Evolutionary conservation across 2,329 filamentous ascomycete species (phyloP).

Genomic region (Fusarium subtropicale): DNA sequence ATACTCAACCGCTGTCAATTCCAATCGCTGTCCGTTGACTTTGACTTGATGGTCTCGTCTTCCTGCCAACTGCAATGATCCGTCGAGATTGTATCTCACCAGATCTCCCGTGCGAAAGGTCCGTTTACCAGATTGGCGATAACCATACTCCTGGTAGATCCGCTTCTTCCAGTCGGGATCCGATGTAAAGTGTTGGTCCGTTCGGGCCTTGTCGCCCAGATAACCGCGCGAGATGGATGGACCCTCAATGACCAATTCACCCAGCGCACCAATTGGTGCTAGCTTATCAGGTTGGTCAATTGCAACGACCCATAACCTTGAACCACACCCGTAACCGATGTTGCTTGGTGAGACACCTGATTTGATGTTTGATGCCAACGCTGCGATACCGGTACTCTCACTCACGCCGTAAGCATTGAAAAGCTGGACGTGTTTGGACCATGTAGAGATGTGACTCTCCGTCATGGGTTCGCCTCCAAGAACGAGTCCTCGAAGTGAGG

Average conservation of each 20-base stretch:
- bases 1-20: constrained; percentile 2
- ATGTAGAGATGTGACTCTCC: background rate
- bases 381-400: constrained; percentile 9
- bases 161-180: background rate
- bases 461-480: constrained; percentile 12
- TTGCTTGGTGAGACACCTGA: background rate
- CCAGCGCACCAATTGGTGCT: constrained; percentile 2
- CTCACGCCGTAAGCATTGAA: constrained; percentile 11
- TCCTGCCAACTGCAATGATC: background rate
- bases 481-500: background rate
- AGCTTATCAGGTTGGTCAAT: constrained; percentile 2
- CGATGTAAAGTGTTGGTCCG: background rate
- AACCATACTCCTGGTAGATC: background rate
- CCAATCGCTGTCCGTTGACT: constrained; percentile 3
- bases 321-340: constrained; percentile 6
- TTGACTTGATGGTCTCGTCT: constrained; percentile 12
- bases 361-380: background rate
- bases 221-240: constrained; percentile 4
- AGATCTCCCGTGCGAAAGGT: constrained; percentile 4
- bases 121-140: background rate
- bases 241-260: constrained; percentile 5
- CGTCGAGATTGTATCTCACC: constrained; percentile 7
- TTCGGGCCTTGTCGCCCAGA: background rate
- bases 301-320: background rate
- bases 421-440: constrained; percentile 6